A percentile compares a stretch with the other conserved stretches of the same genome.
Evolutionary conservation across 2,329 filamentous ascomycete genomes (phyloP).

Genomic region (Scedosporium aurantiacum): DNA sequence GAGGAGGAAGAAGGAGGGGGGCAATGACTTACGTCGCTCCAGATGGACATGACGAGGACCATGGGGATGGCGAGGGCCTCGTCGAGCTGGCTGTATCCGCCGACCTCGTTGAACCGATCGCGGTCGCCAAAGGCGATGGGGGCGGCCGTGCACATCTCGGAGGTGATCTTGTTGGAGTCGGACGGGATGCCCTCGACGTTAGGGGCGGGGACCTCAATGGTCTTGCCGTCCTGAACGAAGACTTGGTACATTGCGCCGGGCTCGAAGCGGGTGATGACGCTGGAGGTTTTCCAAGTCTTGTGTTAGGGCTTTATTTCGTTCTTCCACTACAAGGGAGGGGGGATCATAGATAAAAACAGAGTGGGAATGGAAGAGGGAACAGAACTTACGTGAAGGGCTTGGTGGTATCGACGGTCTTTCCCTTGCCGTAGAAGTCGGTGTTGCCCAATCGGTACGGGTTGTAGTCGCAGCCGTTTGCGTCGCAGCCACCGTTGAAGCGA

Average conservation of each 20-base stretch:
- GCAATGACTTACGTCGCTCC: conserved; percentile 28
- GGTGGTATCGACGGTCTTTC: conserved; percentile 44
- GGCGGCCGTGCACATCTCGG: conserved; percentile 44
- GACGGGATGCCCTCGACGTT: conserved; percentile 33
- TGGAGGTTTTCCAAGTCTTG: conserved; percentile 2
- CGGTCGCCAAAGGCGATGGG: conserved; percentile 44
- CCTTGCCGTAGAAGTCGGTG: conserved; percentile 47
- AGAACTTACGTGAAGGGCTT: conserved; percentile 34
- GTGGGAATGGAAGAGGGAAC: neutral
- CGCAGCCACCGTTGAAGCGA: conserved; percentile 48
- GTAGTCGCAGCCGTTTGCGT: conserved; percentile 55
- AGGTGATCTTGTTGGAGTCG: conserved; percentile 47
- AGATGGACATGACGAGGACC: conserved; percentile 53
- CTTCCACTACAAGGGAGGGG: neutral
- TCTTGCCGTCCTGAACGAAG: conserved; percentile 48
- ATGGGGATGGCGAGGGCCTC: conserved; percentile 44
- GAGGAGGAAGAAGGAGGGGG: neutral
- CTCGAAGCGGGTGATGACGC: conserved; percentile 51
- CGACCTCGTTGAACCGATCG: conserved; percentile 38
- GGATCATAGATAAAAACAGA: neutral
- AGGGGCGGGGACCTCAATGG: conserved; percentile 34
- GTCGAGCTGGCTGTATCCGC: conserved; percentile 45
- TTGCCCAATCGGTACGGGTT: conserved; percentile 54
- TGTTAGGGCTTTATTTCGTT: neutral
- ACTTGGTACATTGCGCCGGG: conserved; percentile 41